Base-by-base conservation (phyloP, 345 rosid species). In the Dipteronia dyeriana region DNA sequence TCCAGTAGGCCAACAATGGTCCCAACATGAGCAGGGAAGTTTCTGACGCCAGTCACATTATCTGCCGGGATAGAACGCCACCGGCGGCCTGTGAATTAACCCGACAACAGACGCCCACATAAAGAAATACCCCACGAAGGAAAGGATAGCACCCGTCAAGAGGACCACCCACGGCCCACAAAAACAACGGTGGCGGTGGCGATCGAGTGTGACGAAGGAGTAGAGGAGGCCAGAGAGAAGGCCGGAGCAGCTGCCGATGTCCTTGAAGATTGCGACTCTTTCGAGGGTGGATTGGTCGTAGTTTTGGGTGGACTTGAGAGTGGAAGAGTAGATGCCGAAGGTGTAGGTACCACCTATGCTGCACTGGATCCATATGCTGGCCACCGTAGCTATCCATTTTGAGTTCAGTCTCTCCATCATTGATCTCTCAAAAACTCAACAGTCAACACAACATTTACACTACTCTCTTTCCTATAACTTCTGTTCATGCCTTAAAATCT, bases 231-330 rank as follows among this genome's bases (percentile, higher is more conserved):
- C 96, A 3, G 97, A 67, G 16, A 89, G 87, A 71, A 91, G 68
- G 49, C 91, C 97, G 61, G 78, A 80, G 84, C 85, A 84, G 70
- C 81, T 90, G 2, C 94, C 93, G 53, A 91, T 75, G 79, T 91
- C 98, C 80, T 91, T 90, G 81, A 83, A 90, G 75, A 93, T 90
- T n/a, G 96, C 84, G 75, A 91, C 86, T 2, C 85, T 88, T 84
- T 90, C 93, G 63, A 93, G 93, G 8, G 94, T 90, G 11, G 94
- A 90, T 70, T 93, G 96, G 59, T 88, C 86, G 84, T 93, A 90
- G 34, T 78, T 76, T 76, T 88, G 94, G 60, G 90, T 79, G 25
- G 90, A 88, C 71, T 93, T 93, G 74, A 93, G 88, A 71, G 45
- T 71, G 3, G 90, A 73, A 0, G 97, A 91, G 84, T 91, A 93